Evolutionary conservation across 305 asterid species (phyloP).

Genomic region (Fraxinus albicans): DNA sequence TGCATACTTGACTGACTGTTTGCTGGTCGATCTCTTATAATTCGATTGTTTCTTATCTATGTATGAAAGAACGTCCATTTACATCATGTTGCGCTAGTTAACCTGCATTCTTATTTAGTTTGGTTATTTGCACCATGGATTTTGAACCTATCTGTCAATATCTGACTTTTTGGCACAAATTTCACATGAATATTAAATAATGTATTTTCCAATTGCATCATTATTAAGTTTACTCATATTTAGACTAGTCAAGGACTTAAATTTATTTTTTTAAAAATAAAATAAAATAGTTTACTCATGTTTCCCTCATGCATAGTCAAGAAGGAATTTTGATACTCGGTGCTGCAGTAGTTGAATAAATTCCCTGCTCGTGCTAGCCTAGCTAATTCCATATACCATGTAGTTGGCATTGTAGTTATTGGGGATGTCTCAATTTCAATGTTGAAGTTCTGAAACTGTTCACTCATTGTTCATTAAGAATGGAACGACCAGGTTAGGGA

Average conservation of each 20-base stretch:
- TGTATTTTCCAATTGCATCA: not conserved
- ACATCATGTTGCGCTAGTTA: not conserved
- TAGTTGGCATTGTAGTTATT: not conserved
- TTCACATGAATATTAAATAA: not conserved
- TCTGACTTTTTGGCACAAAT: not conserved
- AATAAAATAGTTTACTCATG: not conserved
- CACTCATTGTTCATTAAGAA: not conserved
- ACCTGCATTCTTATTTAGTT: not conserved
- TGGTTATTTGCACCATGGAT: not conserved
- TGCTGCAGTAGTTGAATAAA: not conserved
- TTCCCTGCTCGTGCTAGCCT: not conserved
- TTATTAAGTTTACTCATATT: not conserved
- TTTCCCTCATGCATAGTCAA: not conserved
- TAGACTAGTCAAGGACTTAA: not conserved
- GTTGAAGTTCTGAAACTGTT: not conserved
- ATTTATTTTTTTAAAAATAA: not conserved
- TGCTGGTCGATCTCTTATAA: conserved; percentile 1
- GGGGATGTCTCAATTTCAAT: not conserved
- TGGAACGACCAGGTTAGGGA: not conserved
- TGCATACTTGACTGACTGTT: conserved; percentile 21
- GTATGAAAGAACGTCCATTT: not conserved
- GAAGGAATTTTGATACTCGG: not conserved
- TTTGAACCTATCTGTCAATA: not conserved
- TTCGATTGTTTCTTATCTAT: conserved; percentile 1
- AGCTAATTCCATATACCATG: not conserved